A percentile compares a stretch with the other conserved stretches of the same genome.
Evolutionary conservation across 2,329 filamentous ascomycete species (phyloP).

Genomic region (Talaromyces funiculosus): DNA sequence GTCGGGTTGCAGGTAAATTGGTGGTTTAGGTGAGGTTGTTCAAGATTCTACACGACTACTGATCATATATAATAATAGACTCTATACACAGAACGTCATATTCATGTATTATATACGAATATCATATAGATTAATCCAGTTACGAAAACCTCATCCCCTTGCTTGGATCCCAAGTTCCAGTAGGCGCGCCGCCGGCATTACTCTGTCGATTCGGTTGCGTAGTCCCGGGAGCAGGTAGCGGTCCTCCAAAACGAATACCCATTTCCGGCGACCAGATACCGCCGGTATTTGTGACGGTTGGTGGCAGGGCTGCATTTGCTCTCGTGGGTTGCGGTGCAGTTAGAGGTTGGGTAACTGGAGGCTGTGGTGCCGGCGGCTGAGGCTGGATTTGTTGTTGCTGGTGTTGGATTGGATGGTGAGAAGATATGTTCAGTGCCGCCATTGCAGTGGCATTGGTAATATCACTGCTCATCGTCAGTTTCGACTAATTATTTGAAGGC

Average conservation of each 20-base stretch:
- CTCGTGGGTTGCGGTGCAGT: slow-evolving; percentile 45
- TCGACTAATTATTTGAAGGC: not conserved
- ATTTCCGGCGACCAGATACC: slow-evolving; percentile 73
- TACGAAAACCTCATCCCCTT: slow-evolving; percentile 14
- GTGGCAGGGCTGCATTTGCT: slow-evolving; percentile 38
- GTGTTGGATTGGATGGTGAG: slow-evolving; percentile 34
- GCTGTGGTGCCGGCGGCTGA: slow-evolving; percentile 38
- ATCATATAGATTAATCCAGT: not conserved
- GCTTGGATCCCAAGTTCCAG: slow-evolving; percentile 13
- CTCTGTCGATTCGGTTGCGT: slow-evolving; percentile 8
- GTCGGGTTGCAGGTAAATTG: slow-evolving; percentile 57
- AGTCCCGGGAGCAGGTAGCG: slow-evolving; percentile 8
- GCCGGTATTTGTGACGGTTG: slow-evolving; percentile 46
- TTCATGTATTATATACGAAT: not conserved
- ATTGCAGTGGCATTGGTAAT: slow-evolving; percentile 52
- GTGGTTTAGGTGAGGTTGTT: slow-evolving; percentile 54
- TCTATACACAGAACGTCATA: not conserved
- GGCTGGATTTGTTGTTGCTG: slow-evolving; percentile 28
- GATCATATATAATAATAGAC: not conserved
- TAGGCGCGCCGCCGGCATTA: not conserved
- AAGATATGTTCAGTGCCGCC: slow-evolving; percentile 49
- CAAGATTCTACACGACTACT: not conserved
- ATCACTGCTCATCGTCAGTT: slow-evolving; percentile 38
- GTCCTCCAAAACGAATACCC: slow-evolving; percentile 66
- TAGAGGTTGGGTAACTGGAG: slow-evolving; percentile 31